Conservation (phyloP, 352 stramenopile genomes). For the Bremia lactucae region DNA sequence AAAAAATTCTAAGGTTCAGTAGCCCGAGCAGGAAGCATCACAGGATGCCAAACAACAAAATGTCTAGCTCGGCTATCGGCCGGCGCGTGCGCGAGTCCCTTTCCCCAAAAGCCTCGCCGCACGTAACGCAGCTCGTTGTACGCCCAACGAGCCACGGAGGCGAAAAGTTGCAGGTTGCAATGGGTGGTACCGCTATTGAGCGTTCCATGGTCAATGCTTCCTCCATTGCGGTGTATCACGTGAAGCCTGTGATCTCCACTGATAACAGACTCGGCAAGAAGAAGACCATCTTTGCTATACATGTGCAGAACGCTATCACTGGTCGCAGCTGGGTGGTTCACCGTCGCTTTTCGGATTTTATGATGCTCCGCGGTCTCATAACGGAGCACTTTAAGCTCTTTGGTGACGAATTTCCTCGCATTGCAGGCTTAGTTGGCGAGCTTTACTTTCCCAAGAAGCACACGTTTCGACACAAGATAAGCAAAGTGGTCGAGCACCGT, state of each 20-base stretch:
- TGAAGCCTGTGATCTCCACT: slow-evolving; percentile 32
- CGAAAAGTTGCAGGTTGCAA: slow-evolving; percentile 31
- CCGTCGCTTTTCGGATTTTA: slow-evolving; percentile 55
- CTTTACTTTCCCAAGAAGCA: slow-evolving; percentile 66
- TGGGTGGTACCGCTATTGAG: slow-evolving; percentile 53
- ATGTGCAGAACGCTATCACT: slow-evolving; percentile 64
- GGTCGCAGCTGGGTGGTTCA: slow-evolving; percentile 63
- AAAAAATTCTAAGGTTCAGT: slow-evolving; percentile 14
- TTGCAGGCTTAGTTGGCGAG: slow-evolving; percentile 30
- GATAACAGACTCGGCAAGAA: slow-evolving; percentile 28
- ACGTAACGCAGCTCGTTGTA: slow-evolving; percentile 34
- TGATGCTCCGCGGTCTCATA: slow-evolving; percentile 43
- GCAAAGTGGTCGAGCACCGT: slow-evolving; percentile 47
- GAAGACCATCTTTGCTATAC: slow-evolving; percentile 44
- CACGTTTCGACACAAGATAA: slow-evolving; percentile 42
- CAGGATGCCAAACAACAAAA: slow-evolving; percentile 30
- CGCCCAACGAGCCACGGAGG: slow-evolving; percentile 20
- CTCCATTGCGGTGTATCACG: slow-evolving; percentile 48
- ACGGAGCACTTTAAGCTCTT: slow-evolving; percentile 46
- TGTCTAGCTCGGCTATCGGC: slow-evolving; percentile 8
- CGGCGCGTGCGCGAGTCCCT: slow-evolving; percentile 16
- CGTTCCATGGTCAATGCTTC: slow-evolving; percentile 49
- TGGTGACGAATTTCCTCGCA: slow-evolving; percentile 35
- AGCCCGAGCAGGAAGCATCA: slow-evolving; percentile 6
- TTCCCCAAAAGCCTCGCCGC: slow-evolving; percentile 8